Evolutionary conservation across 495 filamentous ascomycete genomes (phyloP).

Genomic region (Hyphodiscus hymeniophilus): DNA sequence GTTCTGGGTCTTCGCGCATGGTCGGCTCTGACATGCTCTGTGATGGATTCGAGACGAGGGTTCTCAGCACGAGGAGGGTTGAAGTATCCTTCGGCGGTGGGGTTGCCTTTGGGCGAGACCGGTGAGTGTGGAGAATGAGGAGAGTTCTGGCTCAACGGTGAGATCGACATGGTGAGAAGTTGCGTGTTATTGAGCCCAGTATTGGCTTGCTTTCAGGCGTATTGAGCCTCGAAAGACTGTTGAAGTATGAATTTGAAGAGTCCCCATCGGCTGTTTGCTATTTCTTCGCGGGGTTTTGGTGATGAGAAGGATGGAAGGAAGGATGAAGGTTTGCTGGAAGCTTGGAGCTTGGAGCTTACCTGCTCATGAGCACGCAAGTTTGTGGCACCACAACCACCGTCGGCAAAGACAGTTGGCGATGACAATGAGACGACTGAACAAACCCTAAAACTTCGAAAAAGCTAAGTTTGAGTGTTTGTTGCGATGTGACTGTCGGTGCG

Average conservation of each 20-base stretch:
- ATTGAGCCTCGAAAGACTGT: constrained; percentile 11
- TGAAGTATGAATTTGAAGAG: constrained; percentile 1
- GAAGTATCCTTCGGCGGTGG: constrained; percentile 4
- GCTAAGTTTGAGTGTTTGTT: neutral
- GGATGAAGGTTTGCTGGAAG: too few relatives aligned
- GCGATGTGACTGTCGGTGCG: neutral
- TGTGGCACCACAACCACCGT: neutral
- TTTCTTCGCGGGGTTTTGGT: neutral
- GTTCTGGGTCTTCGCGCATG: constrained; percentile 3
- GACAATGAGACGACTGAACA: neutral
- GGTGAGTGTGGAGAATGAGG: constrained; percentile 4
- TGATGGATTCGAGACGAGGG: constrained; percentile 16
- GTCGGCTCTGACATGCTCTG: constrained; percentile 20
- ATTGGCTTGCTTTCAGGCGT: constrained; percentile 3
- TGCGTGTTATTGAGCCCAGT: neutral
- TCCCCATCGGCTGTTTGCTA: constrained; percentile 10
- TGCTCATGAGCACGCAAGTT: neutral
- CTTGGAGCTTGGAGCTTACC: too few relatives aligned
- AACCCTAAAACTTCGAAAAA: neutral
- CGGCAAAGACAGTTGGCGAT: neutral
- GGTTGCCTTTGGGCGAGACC: constrained; percentile 3
- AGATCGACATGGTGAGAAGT: neutral
- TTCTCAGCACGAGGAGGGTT: neutral
- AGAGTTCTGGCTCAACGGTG: neutral
- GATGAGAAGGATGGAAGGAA: neutral